These are phyloP conservation scores for Calvatia gigantea DNA, from an alignment of 768 basidiomycete genomes.

Conservation along the genomic window DNA sequence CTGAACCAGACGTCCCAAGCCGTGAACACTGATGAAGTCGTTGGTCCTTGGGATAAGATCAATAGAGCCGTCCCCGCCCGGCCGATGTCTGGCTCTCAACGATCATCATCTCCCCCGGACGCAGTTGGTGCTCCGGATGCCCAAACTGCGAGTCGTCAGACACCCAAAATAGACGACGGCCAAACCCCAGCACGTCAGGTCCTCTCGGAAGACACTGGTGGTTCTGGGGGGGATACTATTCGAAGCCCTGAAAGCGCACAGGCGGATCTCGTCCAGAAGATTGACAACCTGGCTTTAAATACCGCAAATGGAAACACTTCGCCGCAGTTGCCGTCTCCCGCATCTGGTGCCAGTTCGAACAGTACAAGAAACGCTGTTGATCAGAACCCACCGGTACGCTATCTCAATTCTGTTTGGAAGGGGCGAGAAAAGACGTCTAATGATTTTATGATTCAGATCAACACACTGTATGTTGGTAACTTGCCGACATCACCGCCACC, in stretches of 20 bases:
- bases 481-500: constrained; percentile 79
- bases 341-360: constrained; percentile 54
- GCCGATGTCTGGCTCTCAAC: constrained; percentile 25
- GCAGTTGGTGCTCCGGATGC: neutral
- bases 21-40: constrained; percentile 25
- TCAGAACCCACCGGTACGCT: constrained; percentile 90
- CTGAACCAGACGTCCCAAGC: constrained; percentile 5
- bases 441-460: constrained; percentile 52
- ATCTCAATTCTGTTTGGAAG: neutral
- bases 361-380: constrained; percentile 56
- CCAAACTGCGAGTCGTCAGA: constrained; percentile 6
- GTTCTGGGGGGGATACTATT: constrained; percentile 17
- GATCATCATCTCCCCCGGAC: constrained; percentile 29
- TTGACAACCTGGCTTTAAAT: constrained; percentile 49
- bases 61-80: constrained; percentile 16
- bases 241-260: constrained; percentile 20
- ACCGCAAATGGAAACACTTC: constrained; percentile 56
- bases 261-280: constrained; percentile 33
- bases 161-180: constrained; percentile 4
- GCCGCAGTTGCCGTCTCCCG: constrained; percentile 75
- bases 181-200: constrained; percentile 19
- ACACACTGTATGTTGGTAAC: constrained; percentile 99
- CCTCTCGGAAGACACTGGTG: constrained; percentile 22
- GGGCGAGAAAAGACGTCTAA: constrained; percentile 11
- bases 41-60: constrained; percentile 44